Base-by-base conservation (phyloP, 2,329 filamentous ascomycete species). In the Didymella keratinophila region DNA sequence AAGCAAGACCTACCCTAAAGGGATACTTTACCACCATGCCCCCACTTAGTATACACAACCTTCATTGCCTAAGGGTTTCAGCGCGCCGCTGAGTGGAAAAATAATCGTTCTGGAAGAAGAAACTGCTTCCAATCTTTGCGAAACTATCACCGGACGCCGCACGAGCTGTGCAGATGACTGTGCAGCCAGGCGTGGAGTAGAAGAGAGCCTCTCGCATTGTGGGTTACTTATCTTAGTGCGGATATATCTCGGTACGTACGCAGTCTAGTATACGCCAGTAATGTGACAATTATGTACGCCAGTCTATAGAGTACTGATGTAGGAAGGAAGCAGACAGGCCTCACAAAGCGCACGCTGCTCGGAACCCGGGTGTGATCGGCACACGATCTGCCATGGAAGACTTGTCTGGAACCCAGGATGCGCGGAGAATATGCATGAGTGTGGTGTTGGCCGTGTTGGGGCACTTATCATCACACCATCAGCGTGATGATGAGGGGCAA, bases 401-500 rank as follows among this genome's bases (percentile, higher is more conserved):
- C 52, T 61, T 56, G 67, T 67, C 67, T 70, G 58, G 67, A 69
- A 58, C 49, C 28, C 16, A 49, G 44, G 56, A 58, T 45, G 30
- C 48, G 62, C 66, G 66, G 66, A 70, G 66, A 68, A 62, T 66
- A 62, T 55, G 56, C 56, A 58, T 48, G 49, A 43, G 49, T 49
- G 44, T 42, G 37, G 37, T 52, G 37, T 53, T 44, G 50, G 44
- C 41, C 12, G 23, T n/a, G 23, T 43, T 27, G 41, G 41, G 41
- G 14, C 41, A 43, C 41, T 36, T 36, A 9, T 36, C 32, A 36
- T 36, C 32, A 36, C 32, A 36, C 32, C 32, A 36, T 36, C 32
- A 65, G 61, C 63, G 66, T 62, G 58, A 55, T 62, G 66, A 30
- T 54, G 65, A 67, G 65, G 67, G 65, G 65, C 59, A 60, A 56